Evolutionary conservation across 495 filamentous ascomycete species (phyloP), one percentile per base, ranked within the genome.

Genomic region (Lophiostoma macrostomum): DNA sequence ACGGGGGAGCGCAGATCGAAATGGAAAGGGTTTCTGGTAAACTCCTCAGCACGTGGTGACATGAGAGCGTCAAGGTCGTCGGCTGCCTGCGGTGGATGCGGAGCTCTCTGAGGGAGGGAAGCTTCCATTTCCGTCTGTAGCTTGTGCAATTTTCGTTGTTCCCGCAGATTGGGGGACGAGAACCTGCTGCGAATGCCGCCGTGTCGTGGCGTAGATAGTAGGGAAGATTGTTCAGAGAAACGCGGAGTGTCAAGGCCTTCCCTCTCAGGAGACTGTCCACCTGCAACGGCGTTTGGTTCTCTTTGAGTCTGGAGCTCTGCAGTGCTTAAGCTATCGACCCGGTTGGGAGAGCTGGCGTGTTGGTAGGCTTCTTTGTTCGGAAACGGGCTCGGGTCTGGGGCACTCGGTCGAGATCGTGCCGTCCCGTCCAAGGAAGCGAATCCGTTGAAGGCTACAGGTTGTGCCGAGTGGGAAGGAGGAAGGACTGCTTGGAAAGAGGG

Each of bases 21-120:
- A 44, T 67, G 62, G 55, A 75, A 73, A 1, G 72, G 72, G 46
- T 72, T 73, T 34, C 60, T 57, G 11, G 71, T 75, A 40, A 74
- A 72, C 45, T 72, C 67, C 12, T 64, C 63, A 13, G 68, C 69
- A 4, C 72, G 60, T 22, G 72, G 72, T 10, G 68, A 71, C 60
- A 72, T 61, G 6, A 71, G 58, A 0, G 61, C 64, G 14, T 72
- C 68, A 23, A 60, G 40, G 40, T 61, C 59, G 32, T 61, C 58
- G 13, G 29, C 39, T 4, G 53, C 16, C 25, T 49, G 47, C 4
- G 54, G 51, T 3, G 45, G 39, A 4, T 56, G 16, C 11, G 58
- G 58, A 0, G 48, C 39, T 10, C 52, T 45, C 20, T 56, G 54
- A 12, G 69, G 66, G 3, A 70, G 51, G 12, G 58, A 29, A 2